Evolutionary conservation across 2,329 filamentous ascomycete species (phyloP), one percentile per base, ranked within the genome.

Genomic region (Raffaelea ambrosiae): DNA sequence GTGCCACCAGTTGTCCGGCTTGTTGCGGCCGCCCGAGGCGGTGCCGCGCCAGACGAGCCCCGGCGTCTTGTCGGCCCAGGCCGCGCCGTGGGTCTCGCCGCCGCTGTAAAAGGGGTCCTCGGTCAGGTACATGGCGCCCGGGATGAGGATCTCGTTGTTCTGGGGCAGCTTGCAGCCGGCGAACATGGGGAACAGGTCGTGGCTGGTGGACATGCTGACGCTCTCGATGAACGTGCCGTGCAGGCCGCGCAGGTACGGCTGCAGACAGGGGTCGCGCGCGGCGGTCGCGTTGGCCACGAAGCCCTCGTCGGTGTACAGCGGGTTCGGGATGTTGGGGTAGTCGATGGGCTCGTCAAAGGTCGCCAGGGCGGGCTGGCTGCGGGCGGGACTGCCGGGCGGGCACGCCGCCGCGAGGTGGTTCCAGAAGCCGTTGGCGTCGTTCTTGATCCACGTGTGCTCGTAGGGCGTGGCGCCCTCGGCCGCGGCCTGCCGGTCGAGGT

Each of bases 21-120:
- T 65, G 33, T 68, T 62, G 22, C 69, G 66, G 3, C 79, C 81
- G 3, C 80, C 81, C 8, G 79, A 81, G 3, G 77, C 79, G 5
- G 78, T 75, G 41, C 81, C 82, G 39, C 81, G 76, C 82, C 82
- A 86, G 35, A 82, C 66, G 43, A 81, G 63, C 3, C 63, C 67
- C 47, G 76, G 68, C n/a, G 63, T 63, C 62, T 85, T 86, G 33
- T 71, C 61, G 7, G 67, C 62, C 81, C 82, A 84, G 4, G 67
- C 58, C 13, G 72, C 65, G 43, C 81, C 81, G 48, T 73, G 73
- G 4, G 63, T 63, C 9, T 68, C 59, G 46, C 76, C 72, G 45
- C 80, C 81, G 3, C 70, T 72, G 60, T 83, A 84, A 41, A 75
- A 72, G 9, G 69, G 65, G 56, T 82, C 74, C 4, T 73, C 63